phyloP scores from a whole-genome alignment of 2,329 filamentous ascomycete genomes.

The Neurospora sp. region DNA sequence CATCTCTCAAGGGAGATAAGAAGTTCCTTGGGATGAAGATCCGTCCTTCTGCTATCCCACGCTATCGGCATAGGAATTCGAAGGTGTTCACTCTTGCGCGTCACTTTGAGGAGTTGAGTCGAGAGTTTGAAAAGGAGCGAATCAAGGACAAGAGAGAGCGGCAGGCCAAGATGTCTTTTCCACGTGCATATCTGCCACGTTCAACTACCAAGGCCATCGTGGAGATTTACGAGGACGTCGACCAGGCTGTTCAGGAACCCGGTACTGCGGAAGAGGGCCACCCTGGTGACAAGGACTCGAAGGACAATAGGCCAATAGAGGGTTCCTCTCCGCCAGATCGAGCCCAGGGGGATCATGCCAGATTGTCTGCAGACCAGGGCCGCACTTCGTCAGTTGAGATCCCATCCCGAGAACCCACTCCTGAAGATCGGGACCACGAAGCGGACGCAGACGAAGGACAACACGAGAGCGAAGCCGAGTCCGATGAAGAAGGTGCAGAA shows the following conservation, averaged over 20 bases:
- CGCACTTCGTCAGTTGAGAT: constrained; percentile 8
- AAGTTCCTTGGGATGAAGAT: constrained; percentile 60
- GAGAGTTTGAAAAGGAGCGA: constrained; percentile 92
- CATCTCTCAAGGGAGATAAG: constrained; percentile 50
- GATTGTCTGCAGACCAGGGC: constrained; percentile 1
- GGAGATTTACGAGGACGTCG: constrained; percentile 88
- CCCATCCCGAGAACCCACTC: constrained; percentile 25
- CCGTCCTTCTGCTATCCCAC: constrained; percentile 70
- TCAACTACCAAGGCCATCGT: constrained; percentile 93
- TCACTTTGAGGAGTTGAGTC: constrained; percentile 92
- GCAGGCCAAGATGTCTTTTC: constrained; percentile 62
- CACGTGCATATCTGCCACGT: constrained; percentile 71
- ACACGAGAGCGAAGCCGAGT: constrained; percentile 48
- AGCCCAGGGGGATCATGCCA: constrained; percentile 2
- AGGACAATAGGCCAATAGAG: constrained; percentile 25
- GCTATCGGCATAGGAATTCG: constrained; percentile 67
- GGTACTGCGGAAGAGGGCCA: constrained; percentile 56
- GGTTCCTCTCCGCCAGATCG: constrained; percentile 5
- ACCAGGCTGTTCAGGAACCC: constrained; percentile 81
- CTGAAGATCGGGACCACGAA: constrained; percentile 26
- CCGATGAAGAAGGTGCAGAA: constrained; percentile 55
- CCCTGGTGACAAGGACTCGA: constrained; percentile 24
- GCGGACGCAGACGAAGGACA: constrained; percentile 35
- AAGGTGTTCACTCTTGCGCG: constrained; percentile 87
- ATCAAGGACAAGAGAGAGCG: constrained; percentile 74